Evolutionary conservation across 371 early-diverging fungal species (phyloP).

Genomic region (Lichtheimia corymbifera): DNA sequence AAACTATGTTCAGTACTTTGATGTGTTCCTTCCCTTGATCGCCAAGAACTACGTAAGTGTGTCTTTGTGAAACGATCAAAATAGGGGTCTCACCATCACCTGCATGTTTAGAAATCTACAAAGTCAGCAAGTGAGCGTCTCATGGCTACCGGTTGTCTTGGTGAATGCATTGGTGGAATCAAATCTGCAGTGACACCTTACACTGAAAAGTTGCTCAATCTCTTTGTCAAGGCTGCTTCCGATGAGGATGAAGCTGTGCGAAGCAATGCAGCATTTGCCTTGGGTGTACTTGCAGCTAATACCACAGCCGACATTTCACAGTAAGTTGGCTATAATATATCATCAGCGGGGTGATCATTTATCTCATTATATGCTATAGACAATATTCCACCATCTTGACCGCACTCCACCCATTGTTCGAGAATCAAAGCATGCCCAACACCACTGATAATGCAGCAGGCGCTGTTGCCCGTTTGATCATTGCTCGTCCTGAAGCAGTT

Average conservation of each 20-base stretch:
- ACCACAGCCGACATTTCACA: slow-evolving; percentile 65
- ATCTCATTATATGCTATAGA: slow-evolving; percentile 13
- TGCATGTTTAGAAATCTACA: slow-evolving; percentile 51
- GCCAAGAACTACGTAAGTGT: slow-evolving; percentile 58
- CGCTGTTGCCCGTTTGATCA: slow-evolving; percentile 55
- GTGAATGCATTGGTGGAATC: slow-evolving; percentile 75
- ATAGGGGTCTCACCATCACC: neutral
- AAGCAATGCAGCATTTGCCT: slow-evolving; percentile 83
- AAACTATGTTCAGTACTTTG: slow-evolving; percentile 67
- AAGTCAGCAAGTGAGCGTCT: slow-evolving; percentile 74
- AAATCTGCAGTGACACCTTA: slow-evolving; percentile 69
- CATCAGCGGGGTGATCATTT: too few species aligned
- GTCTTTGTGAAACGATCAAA: too few species aligned
- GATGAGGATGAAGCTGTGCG: slow-evolving; percentile 82
- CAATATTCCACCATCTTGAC: slow-evolving; percentile 71
- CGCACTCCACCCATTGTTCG: slow-evolving; percentile 73
- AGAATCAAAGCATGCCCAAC: slow-evolving; percentile 59
- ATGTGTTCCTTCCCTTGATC: slow-evolving; percentile 74
- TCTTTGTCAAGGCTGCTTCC: slow-evolving; percentile 69
- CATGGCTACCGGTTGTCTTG: slow-evolving; percentile 85
- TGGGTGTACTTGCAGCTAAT: slow-evolving; percentile 73
- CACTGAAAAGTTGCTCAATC: slow-evolving; percentile 58
- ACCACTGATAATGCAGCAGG: slow-evolving; percentile 86
- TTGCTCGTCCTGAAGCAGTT: slow-evolving; percentile 68
- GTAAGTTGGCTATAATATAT: slow-evolving; percentile 21